Conservation (phyloP, 2,329 filamentous ascomycete species). For the Falciphora oryzae region DNA sequence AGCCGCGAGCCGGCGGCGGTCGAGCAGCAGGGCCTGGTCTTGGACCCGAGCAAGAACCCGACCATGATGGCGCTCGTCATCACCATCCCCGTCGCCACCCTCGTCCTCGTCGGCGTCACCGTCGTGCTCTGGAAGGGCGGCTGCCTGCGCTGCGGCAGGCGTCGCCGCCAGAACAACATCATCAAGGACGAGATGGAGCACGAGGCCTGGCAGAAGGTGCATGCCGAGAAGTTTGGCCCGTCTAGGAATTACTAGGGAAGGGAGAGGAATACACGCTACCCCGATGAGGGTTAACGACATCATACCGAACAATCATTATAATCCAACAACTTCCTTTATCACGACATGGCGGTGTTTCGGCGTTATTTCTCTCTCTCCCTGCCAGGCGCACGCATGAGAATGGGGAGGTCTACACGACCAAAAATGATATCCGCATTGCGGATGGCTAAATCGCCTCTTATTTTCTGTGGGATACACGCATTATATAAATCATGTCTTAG, state of each 20-base stretch:
- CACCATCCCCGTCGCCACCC: conserved; percentile 2
- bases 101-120: conserved; percentile 6
- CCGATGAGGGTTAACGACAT: neutral
- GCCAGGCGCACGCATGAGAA: no score
- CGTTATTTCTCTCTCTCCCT: neutral
- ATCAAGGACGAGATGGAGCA: conserved; percentile 11
- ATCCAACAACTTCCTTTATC: neutral
- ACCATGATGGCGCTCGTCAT: conserved; percentile 11
- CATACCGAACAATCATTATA: neutral
- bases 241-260: conserved; percentile 8
- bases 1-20: neutral
- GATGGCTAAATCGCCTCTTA: neutral
- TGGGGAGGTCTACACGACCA: no score
- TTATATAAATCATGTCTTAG: no score
- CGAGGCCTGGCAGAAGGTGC: conserved; percentile 12
- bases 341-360: neutral
- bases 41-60: conserved; percentile 10
- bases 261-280: no score
- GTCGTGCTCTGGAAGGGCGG: conserved; percentile 9
- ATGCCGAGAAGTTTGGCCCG: conserved; percentile 11
- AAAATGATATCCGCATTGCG: neutral
- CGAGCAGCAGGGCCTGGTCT: conserved; percentile 4
- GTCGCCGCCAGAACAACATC: neutral
- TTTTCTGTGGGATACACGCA: neutral
- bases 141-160: conserved; percentile 7